Evolutionary conservation across 805 yeast species (phyloP).

Genomic region (Metschnikowia henanensis): DNA sequence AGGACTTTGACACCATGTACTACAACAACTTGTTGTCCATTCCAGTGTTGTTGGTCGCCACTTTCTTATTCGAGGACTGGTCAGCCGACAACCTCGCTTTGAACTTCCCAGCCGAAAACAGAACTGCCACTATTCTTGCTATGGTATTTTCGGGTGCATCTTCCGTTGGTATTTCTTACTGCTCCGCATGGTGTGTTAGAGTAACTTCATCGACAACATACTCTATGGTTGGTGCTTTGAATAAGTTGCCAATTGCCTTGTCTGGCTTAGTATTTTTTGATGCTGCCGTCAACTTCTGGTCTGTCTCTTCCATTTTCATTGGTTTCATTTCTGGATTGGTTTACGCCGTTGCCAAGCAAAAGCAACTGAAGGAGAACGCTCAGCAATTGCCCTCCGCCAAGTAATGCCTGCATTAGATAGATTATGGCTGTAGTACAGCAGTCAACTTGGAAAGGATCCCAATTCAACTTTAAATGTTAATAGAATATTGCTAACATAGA

Average conservation of each 20-base stretch:
- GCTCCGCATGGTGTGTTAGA: slow-evolving; percentile 99
- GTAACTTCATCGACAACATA: slow-evolving; percentile 98
- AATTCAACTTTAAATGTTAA: no score
- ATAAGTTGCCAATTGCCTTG: slow-evolving; percentile 97
- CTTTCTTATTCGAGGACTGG: slow-evolving; percentile 92
- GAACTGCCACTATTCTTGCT: slow-evolving; percentile 68
- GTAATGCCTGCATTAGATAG: no score
- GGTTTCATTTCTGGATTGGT: slow-evolving; percentile 97
- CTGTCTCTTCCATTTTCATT: slow-evolving; percentile 84
- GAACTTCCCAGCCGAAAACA: slow-evolving; percentile 77
- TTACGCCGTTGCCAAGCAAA: slow-evolving; percentile 93
- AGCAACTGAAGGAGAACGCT: slow-evolving; percentile 58
- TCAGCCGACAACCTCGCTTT: slow-evolving; percentile 67
- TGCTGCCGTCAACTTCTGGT: slow-evolving; percentile 91
- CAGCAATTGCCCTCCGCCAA: slow-evolving; percentile 32
- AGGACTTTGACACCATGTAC: slow-evolving; percentile 95
- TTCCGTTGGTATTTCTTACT: slow-evolving; percentile 96
- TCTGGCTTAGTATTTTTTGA: slow-evolving; percentile 94
- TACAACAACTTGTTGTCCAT: slow-evolving; percentile 94
- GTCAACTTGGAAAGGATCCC: no score
- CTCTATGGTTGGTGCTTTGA: slow-evolving; percentile 99
- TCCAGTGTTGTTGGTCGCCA: slow-evolving; percentile 78
- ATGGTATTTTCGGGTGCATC: slow-evolving; percentile 94
- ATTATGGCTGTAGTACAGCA: no score
- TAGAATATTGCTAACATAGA: no score